phyloP scores from a whole-genome alignment of 1,139 yeast genomes.

The Yamadazyma diddensiae region DNA sequence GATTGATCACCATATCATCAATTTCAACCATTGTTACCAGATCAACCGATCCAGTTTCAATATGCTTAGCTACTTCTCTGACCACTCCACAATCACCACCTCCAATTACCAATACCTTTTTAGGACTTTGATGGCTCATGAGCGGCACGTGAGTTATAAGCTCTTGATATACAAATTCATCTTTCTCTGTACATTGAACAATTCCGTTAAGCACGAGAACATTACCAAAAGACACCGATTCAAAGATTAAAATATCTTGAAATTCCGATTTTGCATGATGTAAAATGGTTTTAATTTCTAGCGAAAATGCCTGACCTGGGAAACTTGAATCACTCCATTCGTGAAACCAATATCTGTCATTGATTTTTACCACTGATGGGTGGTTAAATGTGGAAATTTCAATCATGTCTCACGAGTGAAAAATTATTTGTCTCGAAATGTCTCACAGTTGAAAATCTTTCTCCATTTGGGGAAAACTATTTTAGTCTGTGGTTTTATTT shows the following conservation, averaged over 20 bases:
- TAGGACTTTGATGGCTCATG: slow-evolving; percentile 71
- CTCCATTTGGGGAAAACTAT: no score
- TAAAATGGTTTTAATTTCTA: slow-evolving; percentile 31
- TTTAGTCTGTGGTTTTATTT: no score
- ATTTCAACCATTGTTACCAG: slow-evolving; percentile 83
- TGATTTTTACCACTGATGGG: slow-evolving; percentile 24
- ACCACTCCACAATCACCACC: slow-evolving; percentile 96
- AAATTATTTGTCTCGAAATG: no score
- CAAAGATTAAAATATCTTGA: slow-evolving; percentile 63
- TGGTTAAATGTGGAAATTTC: slow-evolving; percentile 22
- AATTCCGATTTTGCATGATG: slow-evolving; percentile 35
- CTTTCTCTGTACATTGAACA: slow-evolving; percentile 85
- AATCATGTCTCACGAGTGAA: no score
- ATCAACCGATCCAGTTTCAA: slow-evolving; percentile 50
- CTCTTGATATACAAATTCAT: slow-evolving; percentile 89
- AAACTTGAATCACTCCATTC: slow-evolving; percentile 35
- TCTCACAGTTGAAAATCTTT: no score
- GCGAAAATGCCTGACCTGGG: slow-evolving; percentile 46
- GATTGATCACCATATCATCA: slow-evolving; percentile 79
- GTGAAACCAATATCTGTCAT: slow-evolving; percentile 38
- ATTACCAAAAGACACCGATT: slow-evolving; percentile 74
- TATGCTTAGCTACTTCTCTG: slow-evolving; percentile 80
- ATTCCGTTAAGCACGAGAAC: slow-evolving; percentile 85
- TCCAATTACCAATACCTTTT: slow-evolving; percentile 78
- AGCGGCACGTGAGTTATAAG: slow-evolving; percentile 80